Conservation (phyloP, 2,329 filamentous ascomycete genomes). For the Sphaerulina musiva region DNA sequence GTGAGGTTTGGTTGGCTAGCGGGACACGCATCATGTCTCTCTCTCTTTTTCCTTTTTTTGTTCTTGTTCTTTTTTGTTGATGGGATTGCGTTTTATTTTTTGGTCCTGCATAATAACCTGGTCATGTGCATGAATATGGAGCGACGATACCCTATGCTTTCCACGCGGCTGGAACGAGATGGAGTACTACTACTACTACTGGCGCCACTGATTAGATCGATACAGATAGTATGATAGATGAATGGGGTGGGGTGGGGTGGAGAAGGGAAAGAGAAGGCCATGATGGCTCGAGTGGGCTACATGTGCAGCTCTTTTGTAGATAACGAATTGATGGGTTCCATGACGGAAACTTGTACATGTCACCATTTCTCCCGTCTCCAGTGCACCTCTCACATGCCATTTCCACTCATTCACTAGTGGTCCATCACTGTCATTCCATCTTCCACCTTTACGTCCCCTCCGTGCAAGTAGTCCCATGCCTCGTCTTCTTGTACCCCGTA, state of each 20-base stretch:
- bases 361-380: too few relatives aligned
- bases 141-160: conserved; percentile 10
- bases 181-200: neutral
- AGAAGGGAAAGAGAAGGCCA: too few relatives aligned
- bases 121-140: neutral
- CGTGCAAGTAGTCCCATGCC: too few relatives aligned
- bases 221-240: conserved; percentile 2
- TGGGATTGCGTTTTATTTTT: neutral
- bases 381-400: too few relatives aligned
- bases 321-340: neutral
- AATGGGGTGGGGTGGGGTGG: neutral
- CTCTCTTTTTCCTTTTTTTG: too few relatives aligned
- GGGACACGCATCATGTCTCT: neutral
- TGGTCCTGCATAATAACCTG: neutral
- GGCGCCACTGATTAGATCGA: neutral
- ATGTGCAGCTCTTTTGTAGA: neutral
- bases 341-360: neutral
- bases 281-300: neutral
- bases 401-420: too few relatives aligned
- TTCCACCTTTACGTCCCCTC: too few relatives aligned
- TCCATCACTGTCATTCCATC: too few relatives aligned
- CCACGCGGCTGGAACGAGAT: neutral
- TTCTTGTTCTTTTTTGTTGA: too few relatives aligned
- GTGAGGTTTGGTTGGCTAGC: neutral
- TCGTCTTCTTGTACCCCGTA: too few relatives aligned